Evolutionary conservation across 257 asterid species (phyloP).

Genomic region (Paulownia fortunei): DNA sequence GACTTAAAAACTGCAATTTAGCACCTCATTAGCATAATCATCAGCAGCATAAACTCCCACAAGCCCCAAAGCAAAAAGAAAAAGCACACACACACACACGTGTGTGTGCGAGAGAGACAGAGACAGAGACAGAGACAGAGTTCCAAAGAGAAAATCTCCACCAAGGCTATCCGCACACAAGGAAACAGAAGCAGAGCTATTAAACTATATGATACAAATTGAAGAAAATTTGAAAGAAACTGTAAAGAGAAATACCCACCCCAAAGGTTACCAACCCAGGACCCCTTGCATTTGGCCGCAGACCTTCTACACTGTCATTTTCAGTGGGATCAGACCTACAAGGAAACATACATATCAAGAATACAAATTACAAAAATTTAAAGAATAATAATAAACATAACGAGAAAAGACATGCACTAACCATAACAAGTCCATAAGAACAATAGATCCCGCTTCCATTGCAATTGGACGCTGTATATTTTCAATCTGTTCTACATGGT

Average conservation of each 20-base stretch:
- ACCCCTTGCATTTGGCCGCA: conserved; percentile 99
- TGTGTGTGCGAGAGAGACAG: neutral
- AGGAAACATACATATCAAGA: conserved; percentile 31
- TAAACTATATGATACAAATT: neutral
- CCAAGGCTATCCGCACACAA: conserved; percentile 3
- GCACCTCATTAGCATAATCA: neutral
- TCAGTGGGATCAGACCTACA: conserved; percentile 99
- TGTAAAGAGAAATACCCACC: conserved; percentile 56
- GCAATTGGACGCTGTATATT: conserved; percentile 96
- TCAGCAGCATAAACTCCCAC: neutral
- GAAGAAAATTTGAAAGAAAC: conserved; percentile 10
- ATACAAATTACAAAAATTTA: neutral
- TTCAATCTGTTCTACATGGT: conserved; percentile 95
- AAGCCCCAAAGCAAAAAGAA: neutral
- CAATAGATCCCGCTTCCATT: conserved; percentile 99
- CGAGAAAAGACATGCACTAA: conserved; percentile 42
- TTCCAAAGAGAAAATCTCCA: neutral
- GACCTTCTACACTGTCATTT: conserved; percentile 98
- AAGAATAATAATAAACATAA: conserved; percentile 16
- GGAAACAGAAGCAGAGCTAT: neutral
- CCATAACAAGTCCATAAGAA: conserved; percentile 98
- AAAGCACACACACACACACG: neutral
- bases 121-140: neutral
- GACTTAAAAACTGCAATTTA: neutral
- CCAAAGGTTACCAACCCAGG: conserved; percentile 99